Conservation (phyloP, 441 rosid genomes). For the Pelargonium australe region DNA sequence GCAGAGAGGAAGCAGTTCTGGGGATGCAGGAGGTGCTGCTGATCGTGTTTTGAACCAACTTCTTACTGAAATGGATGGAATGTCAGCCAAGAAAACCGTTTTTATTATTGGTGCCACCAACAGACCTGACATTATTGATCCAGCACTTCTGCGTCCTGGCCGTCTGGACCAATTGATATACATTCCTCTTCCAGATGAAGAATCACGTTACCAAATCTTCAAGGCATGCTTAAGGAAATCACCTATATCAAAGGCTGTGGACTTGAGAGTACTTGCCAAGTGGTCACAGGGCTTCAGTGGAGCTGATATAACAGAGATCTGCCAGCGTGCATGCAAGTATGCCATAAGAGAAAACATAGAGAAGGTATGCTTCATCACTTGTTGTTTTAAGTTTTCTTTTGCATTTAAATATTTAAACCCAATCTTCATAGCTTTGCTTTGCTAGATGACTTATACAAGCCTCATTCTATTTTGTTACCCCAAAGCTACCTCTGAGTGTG, state of each 20-base stretch:
- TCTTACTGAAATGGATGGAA: slow-evolving; percentile 77
- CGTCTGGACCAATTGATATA: slow-evolving; percentile 70
- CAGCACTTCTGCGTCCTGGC: slow-evolving; percentile 63
- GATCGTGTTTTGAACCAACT: slow-evolving; percentile 70
- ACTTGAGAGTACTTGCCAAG: slow-evolving; percentile 56
- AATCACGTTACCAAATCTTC: slow-evolving; percentile 56
- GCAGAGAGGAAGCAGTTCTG: slow-evolving; percentile 66
- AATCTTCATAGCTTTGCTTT: background rate
- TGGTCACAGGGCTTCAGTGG: slow-evolving; percentile 68
- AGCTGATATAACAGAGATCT: slow-evolving; percentile 70
- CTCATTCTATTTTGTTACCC: background rate
- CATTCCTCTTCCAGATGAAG: slow-evolving; percentile 60
- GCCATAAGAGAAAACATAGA: slow-evolving; percentile 72
- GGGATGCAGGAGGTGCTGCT: slow-evolving; percentile 76
- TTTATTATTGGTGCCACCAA: slow-evolving; percentile 57
- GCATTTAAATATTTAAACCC: background rate
- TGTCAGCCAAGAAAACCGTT: slow-evolving; percentile 22
- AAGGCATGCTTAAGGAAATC: slow-evolving; percentile 66
- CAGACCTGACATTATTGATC: slow-evolving; percentile 68
- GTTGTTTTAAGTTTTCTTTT: background rate
- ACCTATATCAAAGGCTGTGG: slow-evolving; percentile 60
- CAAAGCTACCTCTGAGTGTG: too few relatives aligned
- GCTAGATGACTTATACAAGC: background rate
- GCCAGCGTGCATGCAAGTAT: slow-evolving; percentile 69
- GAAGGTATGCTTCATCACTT: slow-evolving; percentile 32